Evolutionary conservation across 495 filamentous ascomycete genomes (phyloP), one percentile per base, ranked within the genome.

Genomic region (Tuber borchii): DNA sequence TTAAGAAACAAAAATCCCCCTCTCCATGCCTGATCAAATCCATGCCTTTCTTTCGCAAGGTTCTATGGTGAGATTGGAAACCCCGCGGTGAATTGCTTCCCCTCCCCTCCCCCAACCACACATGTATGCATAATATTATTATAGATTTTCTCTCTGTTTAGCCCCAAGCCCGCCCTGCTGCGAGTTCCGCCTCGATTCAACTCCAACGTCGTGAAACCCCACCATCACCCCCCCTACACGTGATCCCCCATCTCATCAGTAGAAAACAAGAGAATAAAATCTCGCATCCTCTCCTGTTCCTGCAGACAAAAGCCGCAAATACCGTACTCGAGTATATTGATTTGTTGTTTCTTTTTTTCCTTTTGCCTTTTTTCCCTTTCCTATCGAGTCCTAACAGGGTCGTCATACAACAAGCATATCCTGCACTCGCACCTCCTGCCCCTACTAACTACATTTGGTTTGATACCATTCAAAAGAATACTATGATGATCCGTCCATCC

Each of bases 271-370:
- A 65, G 26, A 65, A 65, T 34, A 34, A 34, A 34, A 34, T 65
- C 26, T 65, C 56, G 56, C 56, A 65, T 65, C 34, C 14, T 26
- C 26, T 65, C 56, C 56, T 31, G 56, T 65, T 65, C 56, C 56
- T 65, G 56, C 56, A 65, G 56, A 65, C 56, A 65, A 65, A 65
- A 65, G 56, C 56, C 56, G 26, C 56, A 65, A 34, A 65, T 34
- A 34, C 56, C 34, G 34, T 37, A 37, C 2, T 37, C n/a, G n/a
- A 26, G 26, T 34, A 31, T 7, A 65, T 65, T 34, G n/a, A 34
- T 65, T 65, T 65, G 12, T 65, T 14, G 51, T 8, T 65, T 65
- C 56, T 65, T 31, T 56, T n/a, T 56, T n/a, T 22, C 48, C n/a
- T n/a, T n/a, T n/a, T 51, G 48, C 48, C 48, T 51, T 6, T 22